Evolutionary conservation across 2,329 filamentous ascomycete genomes (phyloP).

Genomic region (Monosporascus ibericus): DNA sequence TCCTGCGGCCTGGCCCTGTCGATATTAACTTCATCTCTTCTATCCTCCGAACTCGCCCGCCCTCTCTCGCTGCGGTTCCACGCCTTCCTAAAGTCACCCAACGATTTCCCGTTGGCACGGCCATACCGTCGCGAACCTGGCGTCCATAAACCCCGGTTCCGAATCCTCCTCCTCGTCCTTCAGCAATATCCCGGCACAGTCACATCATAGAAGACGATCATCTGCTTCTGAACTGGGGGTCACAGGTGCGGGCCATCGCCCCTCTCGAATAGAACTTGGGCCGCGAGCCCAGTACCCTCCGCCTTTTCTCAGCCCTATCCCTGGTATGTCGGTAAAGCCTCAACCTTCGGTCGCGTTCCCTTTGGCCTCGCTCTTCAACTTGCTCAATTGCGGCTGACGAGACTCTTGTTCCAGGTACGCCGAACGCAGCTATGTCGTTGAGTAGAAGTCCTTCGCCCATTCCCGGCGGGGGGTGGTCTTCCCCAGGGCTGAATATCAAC

Average conservation of each 20-base stretch:
- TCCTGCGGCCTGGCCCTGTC: background rate
- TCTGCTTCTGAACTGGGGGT: slow-evolving; percentile 28
- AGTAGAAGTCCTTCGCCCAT: slow-evolving; percentile 84
- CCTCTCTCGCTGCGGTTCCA: slow-evolving; percentile 1
- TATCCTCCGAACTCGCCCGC: slow-evolving; percentile 3
- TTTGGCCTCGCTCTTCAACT: background rate
- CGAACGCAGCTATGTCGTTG: slow-evolving; percentile 65
- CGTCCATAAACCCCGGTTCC: slow-evolving; percentile 38
- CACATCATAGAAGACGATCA: slow-evolving; percentile 46
- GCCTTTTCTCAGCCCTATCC: slow-evolving; percentile 45
- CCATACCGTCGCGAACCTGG: slow-evolving; percentile 38
- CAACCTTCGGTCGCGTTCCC: background rate
- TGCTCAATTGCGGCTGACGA: slow-evolving; percentile 2
- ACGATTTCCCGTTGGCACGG: background rate
- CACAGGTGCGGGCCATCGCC: slow-evolving; percentile 28
- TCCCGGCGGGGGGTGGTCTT: slow-evolving; percentile 82
- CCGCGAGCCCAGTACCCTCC: slow-evolving; percentile 31
- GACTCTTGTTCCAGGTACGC: slow-evolving; percentile 39
- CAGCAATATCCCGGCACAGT: slow-evolving; percentile 40
- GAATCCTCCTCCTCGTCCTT: slow-evolving; percentile 50
- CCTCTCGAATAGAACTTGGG: slow-evolving; percentile 30
- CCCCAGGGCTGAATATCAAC: slow-evolving; percentile 68
- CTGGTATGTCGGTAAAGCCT: slow-evolving; percentile 38
- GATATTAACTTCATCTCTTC: background rate
- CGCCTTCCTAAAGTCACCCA: background rate